phyloP scores from a whole-genome alignment of 495 filamentous ascomycete species.

The Corynascus novoguineensis region DNA sequence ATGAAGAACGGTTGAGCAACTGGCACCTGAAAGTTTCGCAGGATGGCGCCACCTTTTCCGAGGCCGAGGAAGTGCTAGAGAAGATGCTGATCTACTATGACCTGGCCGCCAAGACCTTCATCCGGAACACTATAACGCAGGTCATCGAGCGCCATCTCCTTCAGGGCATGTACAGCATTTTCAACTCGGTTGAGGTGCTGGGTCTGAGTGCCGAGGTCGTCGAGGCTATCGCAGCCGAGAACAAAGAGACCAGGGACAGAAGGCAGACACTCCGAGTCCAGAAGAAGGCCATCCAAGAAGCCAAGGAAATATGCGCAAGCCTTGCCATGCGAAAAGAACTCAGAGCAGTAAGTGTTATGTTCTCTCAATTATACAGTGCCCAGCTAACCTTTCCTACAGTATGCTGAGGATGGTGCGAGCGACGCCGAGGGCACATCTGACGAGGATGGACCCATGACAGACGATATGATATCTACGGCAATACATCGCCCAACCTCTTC shows the following conservation, averaged over 20 bases:
- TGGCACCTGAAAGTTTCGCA: conserved; percentile 26
- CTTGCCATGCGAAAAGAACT: conserved; percentile 39
- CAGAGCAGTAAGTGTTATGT: conserved; percentile 18
- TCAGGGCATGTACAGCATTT: conserved; percentile 37
- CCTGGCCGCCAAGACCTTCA: conserved; percentile 35
- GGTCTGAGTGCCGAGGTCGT: conserved; percentile 26
- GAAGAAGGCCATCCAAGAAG: conserved; percentile 37
- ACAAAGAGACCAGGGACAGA: conserved; percentile 35
- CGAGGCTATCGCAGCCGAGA: conserved; percentile 36
- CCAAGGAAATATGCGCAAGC: conserved; percentile 36
- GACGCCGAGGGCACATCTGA: conserved; percentile 19
- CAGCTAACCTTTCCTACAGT: conserved; percentile 13
- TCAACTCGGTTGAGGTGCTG: conserved; percentile 34
- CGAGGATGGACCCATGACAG: conserved; percentile 13
- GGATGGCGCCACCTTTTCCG: conserved; percentile 29
- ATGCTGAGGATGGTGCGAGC: conserved; percentile 20
- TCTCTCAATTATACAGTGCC: too few species aligned
- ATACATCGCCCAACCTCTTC: conserved; percentile 4
- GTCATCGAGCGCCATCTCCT: conserved; percentile 37
- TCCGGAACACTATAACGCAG: conserved; percentile 37
- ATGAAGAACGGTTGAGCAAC: conserved; percentile 32
- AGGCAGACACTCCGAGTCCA: conserved; percentile 29
- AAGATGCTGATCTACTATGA: conserved; percentile 44
- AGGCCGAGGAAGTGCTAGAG: conserved; percentile 39
- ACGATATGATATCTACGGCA: not conserved